A percentile compares a stretch with the other conserved stretches of the same genome.
Conservation (phyloP, 2,329 filamentous ascomycete species). For the Truncatella angustata region DNA sequence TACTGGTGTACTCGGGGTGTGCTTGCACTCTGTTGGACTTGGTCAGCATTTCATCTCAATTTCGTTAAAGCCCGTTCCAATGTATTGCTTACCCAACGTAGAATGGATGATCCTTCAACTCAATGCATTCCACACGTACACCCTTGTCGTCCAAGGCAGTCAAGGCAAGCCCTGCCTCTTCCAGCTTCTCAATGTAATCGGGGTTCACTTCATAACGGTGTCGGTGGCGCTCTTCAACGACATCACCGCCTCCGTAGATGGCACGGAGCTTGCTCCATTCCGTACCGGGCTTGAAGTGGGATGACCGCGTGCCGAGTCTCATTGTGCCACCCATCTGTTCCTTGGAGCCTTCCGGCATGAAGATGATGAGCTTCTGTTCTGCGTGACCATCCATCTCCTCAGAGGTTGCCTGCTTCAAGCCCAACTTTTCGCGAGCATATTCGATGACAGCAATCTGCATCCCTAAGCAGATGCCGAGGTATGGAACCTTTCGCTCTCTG, state of each 20-base stretch:
- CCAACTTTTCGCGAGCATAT: conserved; percentile 74
- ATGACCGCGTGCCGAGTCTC: conserved; percentile 74
- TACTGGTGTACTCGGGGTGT: conserved; percentile 81
- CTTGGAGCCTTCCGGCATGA: conserved; percentile 72
- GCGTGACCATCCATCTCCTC: conserved; percentile 56
- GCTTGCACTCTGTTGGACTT: conserved; percentile 63
- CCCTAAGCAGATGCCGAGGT: conserved; percentile 85
- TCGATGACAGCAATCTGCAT: conserved; percentile 95
- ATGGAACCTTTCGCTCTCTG: conserved; percentile 75
- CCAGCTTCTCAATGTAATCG: conserved; percentile 65
- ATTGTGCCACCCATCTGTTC: conserved; percentile 72
- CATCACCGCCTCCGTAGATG: conserved; percentile 62
- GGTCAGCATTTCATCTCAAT: background rate
- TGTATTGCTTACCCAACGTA: conserved; percentile 51
- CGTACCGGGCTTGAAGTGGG: conserved; percentile 70
- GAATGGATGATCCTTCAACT: conserved; percentile 80
- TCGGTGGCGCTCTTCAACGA: conserved; percentile 73
- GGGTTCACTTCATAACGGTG: conserved; percentile 93
- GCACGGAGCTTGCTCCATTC: conserved; percentile 78
- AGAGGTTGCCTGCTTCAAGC: conserved; percentile 53
- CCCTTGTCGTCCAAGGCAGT: conserved; percentile 78
- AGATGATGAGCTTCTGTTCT: conserved; percentile 74
- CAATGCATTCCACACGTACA: conserved; percentile 78
- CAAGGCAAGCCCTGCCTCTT: conserved; percentile 69
- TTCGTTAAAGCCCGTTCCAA: conserved; percentile 10